Conservation (phyloP, 495 filamentous ascomycete genomes). For the Parathielavia hyrcaniae region DNA sequence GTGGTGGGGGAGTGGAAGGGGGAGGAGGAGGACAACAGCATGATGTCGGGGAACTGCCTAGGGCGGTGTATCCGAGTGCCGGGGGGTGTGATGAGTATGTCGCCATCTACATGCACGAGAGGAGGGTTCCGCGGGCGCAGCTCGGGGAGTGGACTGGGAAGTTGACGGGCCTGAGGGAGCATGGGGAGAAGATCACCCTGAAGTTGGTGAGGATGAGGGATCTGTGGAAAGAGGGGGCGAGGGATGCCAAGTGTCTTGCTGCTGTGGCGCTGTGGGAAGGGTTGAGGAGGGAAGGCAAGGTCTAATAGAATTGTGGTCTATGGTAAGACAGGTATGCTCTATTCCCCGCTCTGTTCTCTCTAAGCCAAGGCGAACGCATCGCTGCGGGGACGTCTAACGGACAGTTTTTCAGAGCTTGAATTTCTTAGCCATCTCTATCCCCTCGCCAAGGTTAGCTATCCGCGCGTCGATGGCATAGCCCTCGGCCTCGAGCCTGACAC, state of each 20-base stretch:
- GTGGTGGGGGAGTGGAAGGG: slow-evolving; percentile 22
- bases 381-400: neutral
- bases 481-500: slow-evolving; percentile 60
- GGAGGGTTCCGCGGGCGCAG: slow-evolving; percentile 54
- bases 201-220: slow-evolving; percentile 63
- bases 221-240: slow-evolving; percentile 67
- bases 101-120: slow-evolving; percentile 68
- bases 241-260: slow-evolving; percentile 74
- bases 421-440: slow-evolving; percentile 68
- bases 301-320: slow-evolving; percentile 54
- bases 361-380: neutral
- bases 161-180: slow-evolving; percentile 67
- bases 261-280: slow-evolving; percentile 74
- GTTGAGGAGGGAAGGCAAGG: slow-evolving; percentile 57
- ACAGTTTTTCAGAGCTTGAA: slow-evolving; percentile 31
- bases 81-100: slow-evolving; percentile 85
- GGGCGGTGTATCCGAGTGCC: slow-evolving; percentile 66
- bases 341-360: neutral
- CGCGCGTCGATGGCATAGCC: slow-evolving; percentile 83
- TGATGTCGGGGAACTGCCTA: slow-evolving; percentile 38
- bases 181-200: slow-evolving; percentile 78
- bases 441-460: slow-evolving; percentile 77
- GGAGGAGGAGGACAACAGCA: neutral
- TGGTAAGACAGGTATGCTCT: slow-evolving; percentile 10
- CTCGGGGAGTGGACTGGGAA: slow-evolving; percentile 67